Evolutionary conservation across 2,329 filamentous ascomycete species (phyloP), one percentile per base, ranked within the genome.

Genomic region (Fusarium sp.): DNA sequence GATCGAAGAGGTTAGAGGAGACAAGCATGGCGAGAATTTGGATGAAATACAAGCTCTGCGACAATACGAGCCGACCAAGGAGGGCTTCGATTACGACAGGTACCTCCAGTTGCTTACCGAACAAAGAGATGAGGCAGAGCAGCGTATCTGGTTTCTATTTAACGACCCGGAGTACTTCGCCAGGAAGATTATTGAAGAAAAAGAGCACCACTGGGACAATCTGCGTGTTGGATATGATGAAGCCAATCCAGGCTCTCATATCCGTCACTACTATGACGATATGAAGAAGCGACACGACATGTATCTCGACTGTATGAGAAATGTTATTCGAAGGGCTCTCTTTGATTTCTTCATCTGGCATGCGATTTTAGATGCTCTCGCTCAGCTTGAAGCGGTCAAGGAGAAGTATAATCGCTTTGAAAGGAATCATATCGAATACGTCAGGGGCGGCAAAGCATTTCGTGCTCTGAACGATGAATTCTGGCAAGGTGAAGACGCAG

Each of bases 141-240:
- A 71, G 4, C 70, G 74, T 20, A 30, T 74, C 40, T 32, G 18
- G 9, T 51, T 25, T n/a, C 30, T 74, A 7, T 74, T 74, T 27
- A 45, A 74, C 14, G 58, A 74, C 4, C 72, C 70, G 6, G 48
- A 66, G 12, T 74, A 74, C 42, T 73, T 74, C 27, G 40, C 45
- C 13, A 32, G 67, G 18, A 30, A 25, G 4, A 29, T 74, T 24
- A 24, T 65, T 12, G 72, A 74, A 11, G 65, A 73, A 49, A 74
- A 70, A 29, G 59, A 71, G 8, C 72, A 74, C 25, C 68, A 74
- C n/a, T 74, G 70, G 70, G 37, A 34, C 20, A 74, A 74, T 34
- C n/a, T 74, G 8, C 16, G 30, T 4, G 16, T 59, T 18, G 24
- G 56, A 29, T 70, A 70, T 22, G 34, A 41, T 3, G 22, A 47